Evolutionary conservation across 305 asterid genomes (phyloP).

Genomic region (Fraxinus ornus): DNA sequence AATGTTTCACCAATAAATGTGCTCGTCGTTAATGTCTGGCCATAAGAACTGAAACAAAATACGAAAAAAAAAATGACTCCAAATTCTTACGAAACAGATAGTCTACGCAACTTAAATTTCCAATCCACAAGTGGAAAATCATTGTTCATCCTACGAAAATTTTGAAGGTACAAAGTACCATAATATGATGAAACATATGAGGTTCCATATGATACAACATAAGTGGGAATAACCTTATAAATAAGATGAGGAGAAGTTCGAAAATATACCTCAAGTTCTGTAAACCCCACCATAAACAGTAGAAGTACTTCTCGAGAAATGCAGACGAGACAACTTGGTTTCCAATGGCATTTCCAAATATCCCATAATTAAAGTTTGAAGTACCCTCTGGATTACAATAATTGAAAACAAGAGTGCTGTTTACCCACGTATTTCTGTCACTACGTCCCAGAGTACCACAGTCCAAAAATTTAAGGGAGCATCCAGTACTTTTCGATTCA

Average conservation of each 20-base stretch:
- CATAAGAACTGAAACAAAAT: conserved; percentile 59
- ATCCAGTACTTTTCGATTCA: conserved; percentile 37
- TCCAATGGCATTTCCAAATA: conserved; percentile 60
- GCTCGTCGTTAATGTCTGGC: conserved; percentile 65
- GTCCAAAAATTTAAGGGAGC: conserved; percentile 61
- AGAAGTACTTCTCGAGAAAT: conserved; percentile 72
- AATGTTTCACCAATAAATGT: conserved; percentile 68
- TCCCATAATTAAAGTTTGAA: conserved; percentile 60
- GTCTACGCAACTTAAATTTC: neutral
- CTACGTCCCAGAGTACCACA: conserved; percentile 48
- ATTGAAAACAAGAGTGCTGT: conserved; percentile 50
- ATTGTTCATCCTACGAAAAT: neutral
- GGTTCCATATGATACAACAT: neutral
- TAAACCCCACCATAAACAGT: conserved; percentile 93
- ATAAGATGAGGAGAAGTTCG: neutral
- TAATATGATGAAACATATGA: neutral
- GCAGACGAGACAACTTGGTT: conserved; percentile 63
- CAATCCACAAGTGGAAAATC: neutral
- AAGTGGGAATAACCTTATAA: neutral
- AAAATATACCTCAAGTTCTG: conserved; percentile 65
- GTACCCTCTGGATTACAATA: conserved; percentile 55
- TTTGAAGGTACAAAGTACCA: neutral
- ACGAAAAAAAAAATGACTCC: conserved; percentile 7
- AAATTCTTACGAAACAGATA: neutral
- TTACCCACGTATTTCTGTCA: conserved; percentile 49